Evolutionary conservation across 176 grass and related monocot genomes (phyloP), one percentile per base, ranked within the genome.

Genomic region (Aechmea fasciata): DNA sequence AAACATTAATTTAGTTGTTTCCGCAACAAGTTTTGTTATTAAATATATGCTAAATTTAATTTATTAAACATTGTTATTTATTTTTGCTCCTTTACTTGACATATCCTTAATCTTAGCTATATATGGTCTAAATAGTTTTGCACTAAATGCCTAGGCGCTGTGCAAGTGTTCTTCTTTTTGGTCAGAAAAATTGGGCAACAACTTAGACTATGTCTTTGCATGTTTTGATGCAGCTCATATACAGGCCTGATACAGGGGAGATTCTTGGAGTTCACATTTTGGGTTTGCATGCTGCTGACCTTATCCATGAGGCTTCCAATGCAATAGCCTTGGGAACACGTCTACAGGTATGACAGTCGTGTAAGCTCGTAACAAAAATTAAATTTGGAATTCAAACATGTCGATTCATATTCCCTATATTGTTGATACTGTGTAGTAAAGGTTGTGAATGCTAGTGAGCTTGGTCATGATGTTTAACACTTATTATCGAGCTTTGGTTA

Each of bases 261-360:
- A 97, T 97, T 83, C 83, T 92, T 64, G 94, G 94, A 17, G 86
- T 92, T 78, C 89, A 97, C 77, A 97, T 97, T 87, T 81, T 97
- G 71, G 89, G 94, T 69, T 78, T 97, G 77, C 94, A 97, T 77
- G 94, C 89, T 69, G 84, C 89, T 51, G 89, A 92, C 72, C 94
- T 97, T 49, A 97, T 97, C 75, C 84, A 97, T 1, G 86, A 97
- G 69, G 86, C 94, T 3, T 97, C 94, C 25, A 97, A 97, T 83
- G 89, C 94, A 41, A 92, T 92, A 26, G 94, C 89, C 66, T 62
- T 92, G 76, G 89, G 94, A 74, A 97, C 86, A 67, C 49, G 73
- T 63, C 53, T 97, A 49, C 89, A 90, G 76, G 93, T 97, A 6
- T 7, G 33, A 41, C 33, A 41, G 33, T 41, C 33, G 33, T 41